A percentile compares a stretch with the other conserved stretches of the same genome.
Conservation (phyloP, 2,329 filamentous ascomycete species). For the Aaosphaeria pasadenensis region DNA sequence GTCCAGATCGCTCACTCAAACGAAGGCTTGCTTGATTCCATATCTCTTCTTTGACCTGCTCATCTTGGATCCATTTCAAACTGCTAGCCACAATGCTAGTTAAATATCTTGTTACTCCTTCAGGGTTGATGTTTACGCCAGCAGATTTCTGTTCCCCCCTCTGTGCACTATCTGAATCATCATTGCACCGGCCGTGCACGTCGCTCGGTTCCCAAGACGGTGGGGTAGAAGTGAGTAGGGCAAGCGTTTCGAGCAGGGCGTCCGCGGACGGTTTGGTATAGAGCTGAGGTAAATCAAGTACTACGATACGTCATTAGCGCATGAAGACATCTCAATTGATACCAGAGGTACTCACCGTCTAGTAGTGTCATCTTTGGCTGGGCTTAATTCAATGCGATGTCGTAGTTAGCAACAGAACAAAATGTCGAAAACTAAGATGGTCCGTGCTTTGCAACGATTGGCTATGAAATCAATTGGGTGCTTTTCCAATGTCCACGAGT, state of each 20-base stretch:
- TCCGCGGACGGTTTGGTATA: slow-evolving; percentile 70
- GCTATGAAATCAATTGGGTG: background rate
- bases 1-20: slow-evolving; percentile 81
- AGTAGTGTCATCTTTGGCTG: background rate
- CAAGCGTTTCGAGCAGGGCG: slow-evolving; percentile 64
- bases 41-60: slow-evolving; percentile 63
- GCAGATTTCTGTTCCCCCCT: background rate
- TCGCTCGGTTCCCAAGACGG: slow-evolving; percentile 61
- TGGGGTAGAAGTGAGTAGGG: slow-evolving; percentile 63
- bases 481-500: background rate
- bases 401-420: background rate
- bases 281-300: slow-evolving; percentile 76
- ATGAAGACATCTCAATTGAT: background rate
- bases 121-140: slow-evolving; percentile 40
- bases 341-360: background rate
- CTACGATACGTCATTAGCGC: slow-evolving; percentile 34
- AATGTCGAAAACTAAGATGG: background rate
- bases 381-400: background rate
- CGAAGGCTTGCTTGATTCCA: slow-evolving; percentile 79
- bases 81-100: slow-evolving; percentile 65
- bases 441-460: background rate
- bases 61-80: slow-evolving; percentile 66
- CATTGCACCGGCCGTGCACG: slow-evolving; percentile 16
- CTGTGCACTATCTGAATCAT: slow-evolving; percentile 34
- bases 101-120: slow-evolving; percentile 62